phyloP scores from a whole-genome alignment of 768 basidiomycete species.

The Neoboletus brunneissimus region DNA sequence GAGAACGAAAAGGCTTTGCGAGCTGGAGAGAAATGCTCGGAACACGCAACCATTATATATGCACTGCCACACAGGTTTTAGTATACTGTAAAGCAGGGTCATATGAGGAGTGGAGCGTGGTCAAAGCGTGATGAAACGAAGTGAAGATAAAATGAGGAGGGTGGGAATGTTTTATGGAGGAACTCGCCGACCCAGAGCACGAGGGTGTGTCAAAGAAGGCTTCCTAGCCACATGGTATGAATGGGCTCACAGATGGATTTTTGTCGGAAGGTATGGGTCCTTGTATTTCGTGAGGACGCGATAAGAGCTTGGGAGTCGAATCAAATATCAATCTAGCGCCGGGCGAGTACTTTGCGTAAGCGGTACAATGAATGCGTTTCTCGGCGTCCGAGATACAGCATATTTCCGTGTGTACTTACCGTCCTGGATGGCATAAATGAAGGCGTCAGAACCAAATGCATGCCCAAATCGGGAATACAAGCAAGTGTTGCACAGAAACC shows the following conservation, averaged over 20 bases:
- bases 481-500: too few relatives aligned
- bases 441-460: too few relatives aligned
- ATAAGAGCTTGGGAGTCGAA: too few relatives aligned
- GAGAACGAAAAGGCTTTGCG: not conserved
- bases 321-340: too few relatives aligned
- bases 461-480: too few relatives aligned
- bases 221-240: not conserved
- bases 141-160: not conserved
- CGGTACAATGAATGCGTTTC: too few relatives aligned
- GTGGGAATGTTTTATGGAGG: not conserved
- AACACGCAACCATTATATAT: conserved; percentile 8
- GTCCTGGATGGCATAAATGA: too few relatives aligned
- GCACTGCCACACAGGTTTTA: not conserved
- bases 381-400: too few relatives aligned
- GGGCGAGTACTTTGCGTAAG: too few relatives aligned
- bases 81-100: conserved; percentile 17
- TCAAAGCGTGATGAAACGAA: not conserved
- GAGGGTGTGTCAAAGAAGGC: not conserved
- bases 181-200: not conserved
- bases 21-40: not conserved
- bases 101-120: conserved; percentile 12
- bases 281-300: too few relatives aligned
- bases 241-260: not conserved
- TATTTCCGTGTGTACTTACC: too few relatives aligned
- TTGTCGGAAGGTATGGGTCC: too few relatives aligned